Evolutionary conservation across 2,329 filamentous ascomycete genomes (phyloP), one percentile per base, ranked within the genome.

Genomic region (Fusarium liriodendri): DNA sequence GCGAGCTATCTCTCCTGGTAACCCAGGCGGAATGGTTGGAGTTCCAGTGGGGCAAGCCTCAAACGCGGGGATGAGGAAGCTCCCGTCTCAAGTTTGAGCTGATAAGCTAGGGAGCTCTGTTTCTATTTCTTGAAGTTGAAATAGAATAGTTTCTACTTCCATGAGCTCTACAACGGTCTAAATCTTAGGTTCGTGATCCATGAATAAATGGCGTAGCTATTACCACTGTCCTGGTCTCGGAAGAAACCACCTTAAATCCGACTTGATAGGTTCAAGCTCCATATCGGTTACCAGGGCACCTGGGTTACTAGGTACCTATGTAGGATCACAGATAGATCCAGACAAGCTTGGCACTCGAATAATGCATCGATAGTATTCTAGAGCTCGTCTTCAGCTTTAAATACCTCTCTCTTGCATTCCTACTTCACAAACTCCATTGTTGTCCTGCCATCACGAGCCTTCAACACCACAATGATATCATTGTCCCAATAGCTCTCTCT

Each of bases 381-480:
- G 45, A 29, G 18, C 25, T 18, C 10, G 18, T 6, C 25, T 29
- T 5, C 25, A 52, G 9, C 9, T 52, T 9, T 1, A 52, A 27
- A 29, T n/a, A 11, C 16, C 22, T 11, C 25, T 40, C 22, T 29
- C 9, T 59, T 32, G 25, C 35, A 45, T 55, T 32, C n/a, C 50
- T 52, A 5, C 8, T 50, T 10, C 25, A 13, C 18, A 29, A 6
- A 50, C 25, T 18, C 16, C 18, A 29, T 52, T 29, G 16, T 52
- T 29, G 22, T n/a, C 27, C 33, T 10, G 40, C 18, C 33, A 64
- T 35, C 38, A 60, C 20, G 54, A 65, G n/a, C 38, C 11, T 33
- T 35, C 54, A 50, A 59, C 63, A 65, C 52, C 54, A 66, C 5
- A 42, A 40, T 61, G 55, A 54, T 50, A 61, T 55, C 58, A 70